Evolutionary conservation across 2,329 filamentous ascomycete species (phyloP), one percentile per base, ranked within the genome.

Genomic region (Pseudovirgaria hyperparasitica): DNA sequence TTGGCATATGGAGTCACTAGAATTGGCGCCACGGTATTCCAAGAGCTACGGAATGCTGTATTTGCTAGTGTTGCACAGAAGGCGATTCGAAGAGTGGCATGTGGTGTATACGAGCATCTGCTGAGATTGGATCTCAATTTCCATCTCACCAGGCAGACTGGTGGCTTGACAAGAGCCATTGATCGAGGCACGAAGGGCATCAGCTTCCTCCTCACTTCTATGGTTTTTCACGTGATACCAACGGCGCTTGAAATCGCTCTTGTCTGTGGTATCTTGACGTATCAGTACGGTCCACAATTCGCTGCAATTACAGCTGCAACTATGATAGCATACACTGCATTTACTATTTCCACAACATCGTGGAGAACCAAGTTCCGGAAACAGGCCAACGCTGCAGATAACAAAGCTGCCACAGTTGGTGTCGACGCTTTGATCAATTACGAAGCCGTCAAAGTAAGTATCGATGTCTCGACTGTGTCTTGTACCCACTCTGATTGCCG

Each of bases 371-470:
- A 92, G 53, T 98, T 98, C 54, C 72, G 92, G 24, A 80, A 87
- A 43, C 82, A 92, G 54, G 85, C 90, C 20, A 98, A 98, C 50
- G 84, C 85, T 5, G 92, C 90, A 1, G 92, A 98, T 43, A 98
- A 96, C 56, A 82, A 76, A 49, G 90, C 84, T 0, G 92, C 87
- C 1, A 96, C 87, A 0, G 84, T 96, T 6, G 87, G 87, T 0
- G 86, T 96, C 2, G 90, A 98, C 57, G 93, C 86, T 1, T 62
- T 98, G 26, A 93, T 98, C 63, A 98, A 98, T 60, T 98, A 94
- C 47, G 90, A 98, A 56, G 87, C 92, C 9, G 90, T 98, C 48
- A 98, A 98, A 58, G 49, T 52, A 40, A 12, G 25, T 27, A 5
- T 10, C 6, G 19, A 10, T 10, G 16, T 18, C 26, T n/a, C 26